Base-by-base conservation (phyloP, 495 filamentous ascomycete species). In the Neurospora tetrasperma region DNA sequence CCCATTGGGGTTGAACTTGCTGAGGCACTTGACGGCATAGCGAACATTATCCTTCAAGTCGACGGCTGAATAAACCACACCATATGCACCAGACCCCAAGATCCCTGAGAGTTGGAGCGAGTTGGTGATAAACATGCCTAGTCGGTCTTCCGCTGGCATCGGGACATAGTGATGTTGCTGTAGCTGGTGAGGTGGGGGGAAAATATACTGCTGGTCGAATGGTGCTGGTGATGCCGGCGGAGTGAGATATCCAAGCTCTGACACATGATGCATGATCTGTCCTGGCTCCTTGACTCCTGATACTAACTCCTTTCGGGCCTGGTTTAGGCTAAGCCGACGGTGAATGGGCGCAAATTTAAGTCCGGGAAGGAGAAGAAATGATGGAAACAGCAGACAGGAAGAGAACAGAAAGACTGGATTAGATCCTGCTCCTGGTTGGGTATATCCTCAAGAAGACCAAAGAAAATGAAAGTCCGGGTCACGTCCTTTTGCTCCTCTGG, bases 11-110 rank as follows among this genome's bases (percentile, higher is more conserved):
- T 88, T 88, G 80, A 85, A 86, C 83, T 98, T 98, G 89, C 93
- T 94, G 81, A 99, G 87, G 44, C 94, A 94, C 85, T 99, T 99
- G 79, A 99, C 95, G 71, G 96, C 96, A 84, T 96, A 99, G 72
- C 88, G 89, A 42, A 89, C 87, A 77, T 91, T 87, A 73, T 92
- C 95, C 76, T 91, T 90, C 70, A 94, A 89, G 84, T 98, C 95
- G 83, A 94, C 85, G 76, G 96, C 96, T 43, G 91, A 92, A 84
- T 99, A 98, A 16, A 99, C 96, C 38, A 98, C 94, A 62, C 96
- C 96, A 83, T 99, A 99, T 72, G 96, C 96, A 72, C 96, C 96
- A 68, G 96, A 91, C 70, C 96, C 96, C 73, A 98, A 88, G 78
- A 98, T 93, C 73, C 89, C 86, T 70, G 90, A 93, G 74, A 98